Percentiles rank a stretch among this genome's conserved stretches.
phyloP scores from a whole-genome alignment of 2,329 filamentous ascomycete species.

The Eutypa lata region DNA sequence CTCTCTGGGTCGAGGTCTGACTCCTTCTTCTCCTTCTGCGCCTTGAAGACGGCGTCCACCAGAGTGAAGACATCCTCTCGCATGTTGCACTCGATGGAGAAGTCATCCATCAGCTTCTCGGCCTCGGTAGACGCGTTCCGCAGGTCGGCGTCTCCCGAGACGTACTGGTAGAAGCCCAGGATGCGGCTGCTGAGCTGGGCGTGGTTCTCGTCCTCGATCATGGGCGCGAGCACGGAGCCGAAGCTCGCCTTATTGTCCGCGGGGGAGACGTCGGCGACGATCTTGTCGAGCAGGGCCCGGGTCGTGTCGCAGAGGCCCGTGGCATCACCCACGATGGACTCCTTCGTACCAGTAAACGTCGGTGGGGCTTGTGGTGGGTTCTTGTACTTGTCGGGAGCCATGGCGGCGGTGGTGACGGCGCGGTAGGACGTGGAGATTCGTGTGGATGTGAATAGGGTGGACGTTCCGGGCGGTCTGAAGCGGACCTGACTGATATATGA shows the following conservation, averaged over 20 bases:
- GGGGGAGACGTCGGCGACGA: conserved; percentile 59
- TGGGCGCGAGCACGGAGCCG: conserved; percentile 57
- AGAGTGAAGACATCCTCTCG: conserved; percentile 75
- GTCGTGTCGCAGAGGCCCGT: conserved; percentile 62
- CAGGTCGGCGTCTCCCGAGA: conserved; percentile 65
- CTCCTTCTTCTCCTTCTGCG: conserved; percentile 51
- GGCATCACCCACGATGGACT: conserved; percentile 64
- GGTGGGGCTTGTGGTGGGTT: conserved; percentile 76
- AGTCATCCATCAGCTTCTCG: conserved; percentile 73
- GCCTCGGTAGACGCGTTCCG: conserved; percentile 75
- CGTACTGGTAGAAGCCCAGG: conserved; percentile 76
- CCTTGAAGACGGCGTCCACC: conserved; percentile 56
- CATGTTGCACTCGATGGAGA: conserved; percentile 75
- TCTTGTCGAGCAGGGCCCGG: conserved; percentile 62
- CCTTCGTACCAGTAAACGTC: conserved; percentile 71
- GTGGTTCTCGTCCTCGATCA: conserved; percentile 70
- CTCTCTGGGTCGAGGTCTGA: conserved; percentile 64
- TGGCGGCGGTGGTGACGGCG: conserved; percentile 49
- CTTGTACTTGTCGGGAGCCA: conserved; percentile 66
- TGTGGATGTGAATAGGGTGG: conserved; percentile 23
- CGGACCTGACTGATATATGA: conserved; percentile 56
- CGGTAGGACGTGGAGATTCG: conserved; percentile 14
- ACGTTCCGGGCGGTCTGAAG: conserved; percentile 30
- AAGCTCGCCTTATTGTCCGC: conserved; percentile 54
- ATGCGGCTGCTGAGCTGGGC: conserved; percentile 60